Evolutionary conservation across 78 protist genomes (phyloP).

Genomic region (Dictyostelium purpureum): DNA sequence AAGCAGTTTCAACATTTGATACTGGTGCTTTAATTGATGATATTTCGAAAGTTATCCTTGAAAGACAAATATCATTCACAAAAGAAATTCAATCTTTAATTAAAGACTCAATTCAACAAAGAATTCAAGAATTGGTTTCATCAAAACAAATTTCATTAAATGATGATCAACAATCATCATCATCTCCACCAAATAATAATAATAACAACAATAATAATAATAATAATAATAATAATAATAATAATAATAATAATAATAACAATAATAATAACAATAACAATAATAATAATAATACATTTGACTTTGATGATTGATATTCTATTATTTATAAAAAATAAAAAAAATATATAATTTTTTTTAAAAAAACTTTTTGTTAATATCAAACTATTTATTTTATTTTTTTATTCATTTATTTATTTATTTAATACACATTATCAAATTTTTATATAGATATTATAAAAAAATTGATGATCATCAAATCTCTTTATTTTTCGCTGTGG

Average conservation of each 20-base stretch:
- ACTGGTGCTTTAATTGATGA: conserved; percentile 42
- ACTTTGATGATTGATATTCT: no score
- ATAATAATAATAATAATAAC: conserved; percentile 27
- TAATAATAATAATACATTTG: no score
- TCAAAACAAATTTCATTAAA: conserved; percentile 10
- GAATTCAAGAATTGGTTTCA: conserved; percentile 32
- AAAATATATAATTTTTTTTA: no score
- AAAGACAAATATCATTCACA: conserved; percentile 48
- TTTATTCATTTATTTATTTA: no score
- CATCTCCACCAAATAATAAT: not conserved
- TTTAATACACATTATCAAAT: no score
- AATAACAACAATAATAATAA: conserved; percentile 37
- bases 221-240: conserved; percentile 28
- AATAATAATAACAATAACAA: not conserved
- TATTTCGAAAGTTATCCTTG: conserved; percentile 41
- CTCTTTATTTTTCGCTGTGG: no score
- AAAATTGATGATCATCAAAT: no score
- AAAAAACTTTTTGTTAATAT: no score
- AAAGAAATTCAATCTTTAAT: conserved; percentile 46
- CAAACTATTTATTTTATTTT: no score
- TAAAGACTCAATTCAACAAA: conserved; percentile 37
- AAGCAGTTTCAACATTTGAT: conserved; percentile 43
- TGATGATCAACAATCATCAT: not conserved
- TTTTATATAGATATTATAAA: no score
- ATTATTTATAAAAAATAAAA: no score